Evolutionary conservation across 768 basidiomycete species (phyloP).

Genomic region (Amanita muscaria): DNA sequence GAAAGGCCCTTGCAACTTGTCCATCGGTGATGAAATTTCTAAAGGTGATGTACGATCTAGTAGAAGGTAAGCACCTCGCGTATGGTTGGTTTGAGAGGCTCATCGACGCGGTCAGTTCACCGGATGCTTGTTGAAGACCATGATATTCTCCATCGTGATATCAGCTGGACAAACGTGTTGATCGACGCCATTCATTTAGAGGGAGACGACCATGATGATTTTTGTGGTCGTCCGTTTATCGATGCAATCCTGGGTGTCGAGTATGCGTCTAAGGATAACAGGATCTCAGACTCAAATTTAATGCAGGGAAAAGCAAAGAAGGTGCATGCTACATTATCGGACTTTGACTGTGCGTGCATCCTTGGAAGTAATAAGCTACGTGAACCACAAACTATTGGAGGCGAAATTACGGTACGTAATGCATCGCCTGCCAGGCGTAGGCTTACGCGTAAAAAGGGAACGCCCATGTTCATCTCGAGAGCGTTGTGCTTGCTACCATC

Average conservation of each 20-base stretch:
- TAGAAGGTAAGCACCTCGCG: background rate
- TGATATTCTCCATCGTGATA: constrained; percentile 3
- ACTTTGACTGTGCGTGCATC: constrained; percentile 2
- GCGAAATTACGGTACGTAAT: constrained; percentile 3
- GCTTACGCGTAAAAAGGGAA: constrained; percentile 1
- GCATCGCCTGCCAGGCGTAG: background rate
- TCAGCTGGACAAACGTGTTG: constrained; percentile 4
- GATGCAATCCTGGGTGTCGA: background rate
- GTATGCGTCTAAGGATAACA: background rate
- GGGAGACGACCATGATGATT: background rate
- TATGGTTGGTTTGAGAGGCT: background rate
- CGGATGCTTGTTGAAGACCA: constrained; percentile 4
- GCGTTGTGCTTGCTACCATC: constrained; percentile 1
- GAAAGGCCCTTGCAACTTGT: background rate
- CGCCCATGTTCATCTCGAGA: constrained; percentile 3
- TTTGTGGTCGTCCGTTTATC: constrained; percentile 2
- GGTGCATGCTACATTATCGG: constrained; percentile 3
- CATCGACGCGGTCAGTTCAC: background rate
- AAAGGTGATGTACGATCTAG: constrained; percentile 4
- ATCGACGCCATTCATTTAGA: constrained; percentile 2
- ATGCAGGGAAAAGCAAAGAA: background rate
- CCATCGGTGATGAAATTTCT: constrained; percentile 1
- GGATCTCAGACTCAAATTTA: background rate
- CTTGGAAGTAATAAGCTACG: constrained; percentile 5
- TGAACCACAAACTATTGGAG: constrained; percentile 5